Evolutionary conservation across 495 filamentous ascomycete species (phyloP), one percentile per base, ranked within the genome.

Genomic region (Podospora tetraspora): DNA sequence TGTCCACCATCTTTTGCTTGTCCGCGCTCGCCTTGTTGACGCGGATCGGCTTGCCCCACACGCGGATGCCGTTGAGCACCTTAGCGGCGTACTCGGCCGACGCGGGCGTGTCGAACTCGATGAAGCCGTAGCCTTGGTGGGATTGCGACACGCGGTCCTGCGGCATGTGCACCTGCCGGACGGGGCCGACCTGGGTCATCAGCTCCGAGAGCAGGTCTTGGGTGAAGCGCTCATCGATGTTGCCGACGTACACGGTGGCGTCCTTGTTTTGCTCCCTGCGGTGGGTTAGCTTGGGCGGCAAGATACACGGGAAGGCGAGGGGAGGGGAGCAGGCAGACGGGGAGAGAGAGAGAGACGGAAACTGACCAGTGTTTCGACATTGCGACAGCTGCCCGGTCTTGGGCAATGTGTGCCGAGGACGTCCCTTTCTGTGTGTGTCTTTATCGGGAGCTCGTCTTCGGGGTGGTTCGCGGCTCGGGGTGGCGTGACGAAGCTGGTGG

Each of bases 121-220:
- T 94, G 77, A 99, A 99, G 67, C 95, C 95, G 85, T 96, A 99
- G 65, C 96, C 96, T 82, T 98, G 95, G 79, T 99, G 95, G 21
- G 88, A 89, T 72, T 97, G 93, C 24, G 94, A 97, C 61, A 99
- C 95, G 75, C 95, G 91, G 76, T 99, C 95, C 83, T 97, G 97
- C 21, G 95, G 95, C 63, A 99, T 84, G 77, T 99, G 95, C 61
- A 99, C 94, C 78, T 97, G 97, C 74, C 96, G 91, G 73, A 99
- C 93, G 68, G 93, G 93, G 57, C 96, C 95, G 70, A 91, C 92
- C 82, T 99, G 95, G 56, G 96, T 86, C 94, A 98, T 97, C 72
- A 99, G 85, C 84, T 98, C 95, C 89, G 92, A 97, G 73, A 99
- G 88, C 62, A 97, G 82, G 72, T 89, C 90, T 79, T 97, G 92